A percentile compares a stretch with the other conserved stretches of the same genome.
Evolutionary conservation across 1,139 yeast genomes (phyloP).

Genomic region (Geotrichum citri-aurantii): DNA sequence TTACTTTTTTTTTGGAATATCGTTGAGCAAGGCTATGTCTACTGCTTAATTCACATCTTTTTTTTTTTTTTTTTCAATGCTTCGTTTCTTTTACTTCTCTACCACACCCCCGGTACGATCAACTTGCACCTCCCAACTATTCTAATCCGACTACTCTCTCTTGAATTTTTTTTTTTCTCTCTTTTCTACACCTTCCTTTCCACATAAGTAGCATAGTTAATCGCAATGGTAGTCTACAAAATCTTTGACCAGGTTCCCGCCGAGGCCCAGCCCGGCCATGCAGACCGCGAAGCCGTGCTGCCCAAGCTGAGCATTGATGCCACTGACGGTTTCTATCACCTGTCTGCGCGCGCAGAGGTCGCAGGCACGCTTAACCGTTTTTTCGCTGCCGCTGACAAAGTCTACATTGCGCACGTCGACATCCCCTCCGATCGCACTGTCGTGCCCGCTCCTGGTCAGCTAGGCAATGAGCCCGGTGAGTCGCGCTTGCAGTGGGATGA

Average conservation of each 20-base stretch:
- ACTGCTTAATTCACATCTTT: background rate
- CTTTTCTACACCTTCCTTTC: background rate
- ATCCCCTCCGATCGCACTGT: conserved; percentile 24
- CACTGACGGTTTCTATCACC: conserved; percentile 32
- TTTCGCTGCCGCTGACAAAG: conserved; percentile 23
- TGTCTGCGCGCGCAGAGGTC: conserved; percentile 28
- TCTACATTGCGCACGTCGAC: conserved; percentile 27
- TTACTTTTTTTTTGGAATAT: background rate
- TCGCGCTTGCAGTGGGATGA: conserved; percentile 30
- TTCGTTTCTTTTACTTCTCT: background rate
- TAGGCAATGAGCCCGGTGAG: conserved; percentile 27
- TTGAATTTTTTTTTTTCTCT: background rate
- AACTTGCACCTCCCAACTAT: too few species aligned
- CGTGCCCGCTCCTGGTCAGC: conserved; percentile 24
- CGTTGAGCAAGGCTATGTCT: background rate
- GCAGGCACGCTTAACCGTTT: conserved; percentile 27
- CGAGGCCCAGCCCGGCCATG: conserved; percentile 28
- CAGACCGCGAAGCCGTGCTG: conserved; percentile 23
- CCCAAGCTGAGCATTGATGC: conserved; percentile 29
- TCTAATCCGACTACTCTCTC: background rate
- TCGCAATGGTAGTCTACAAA: conserved; percentile 27
- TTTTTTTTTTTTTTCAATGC: background rate
- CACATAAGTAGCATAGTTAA: background rate
- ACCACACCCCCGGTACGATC: too few species aligned
- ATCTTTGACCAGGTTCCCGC: conserved; percentile 27